Evolutionary conservation across 2,329 filamentous ascomycete species (phyloP), one percentile per base, ranked within the genome.

Genomic region (Paecilomyces niveus): DNA sequence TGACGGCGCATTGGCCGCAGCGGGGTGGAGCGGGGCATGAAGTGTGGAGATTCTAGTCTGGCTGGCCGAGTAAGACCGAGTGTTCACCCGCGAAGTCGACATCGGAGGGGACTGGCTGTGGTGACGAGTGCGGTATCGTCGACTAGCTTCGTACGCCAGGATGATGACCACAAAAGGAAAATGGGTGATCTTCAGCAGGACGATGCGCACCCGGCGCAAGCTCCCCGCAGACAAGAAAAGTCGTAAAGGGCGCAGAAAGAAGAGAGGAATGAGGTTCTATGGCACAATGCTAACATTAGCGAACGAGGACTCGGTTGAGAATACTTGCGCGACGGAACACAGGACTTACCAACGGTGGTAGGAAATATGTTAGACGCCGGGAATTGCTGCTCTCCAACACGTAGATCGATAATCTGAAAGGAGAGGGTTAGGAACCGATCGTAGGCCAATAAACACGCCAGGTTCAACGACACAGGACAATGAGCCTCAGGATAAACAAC

Each of bases 121-220:
- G 59, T 57, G 59, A 58, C 64, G 68, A 57, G 62, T 68, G 33
- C 67, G 60, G 55, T 68, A 63, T 33, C 65, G 69, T 61, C 68
- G 69, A 58, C 69, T 72, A 57, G 70, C 68, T 64, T 77, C 84
- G 67, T 82, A 86, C n/a, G 74, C 70, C 75, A 81, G 80, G 57
- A 86, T 85, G 56, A 82, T 70, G 45, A 74, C 78, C 55, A 86
- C 81, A 63, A 82, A 81, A 13, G 84, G 83, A 53, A 80, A 70
- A 70, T 86, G 84, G 1, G 83, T 85, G 54, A 78, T 78, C 68
- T 83, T 84, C 59, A 86, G 78, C 53, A 86, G 69, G 50, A 84
- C 67, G 60, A 87, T 86, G 53, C 83, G 80, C 58, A 81, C 78
- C 32, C 76, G 77, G 55, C 84, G 78, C 58, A 85, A 74, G 57